Conservation (phyloP, 371 early-diverging fungal genomes). For the Mucor sp. region DNA sequence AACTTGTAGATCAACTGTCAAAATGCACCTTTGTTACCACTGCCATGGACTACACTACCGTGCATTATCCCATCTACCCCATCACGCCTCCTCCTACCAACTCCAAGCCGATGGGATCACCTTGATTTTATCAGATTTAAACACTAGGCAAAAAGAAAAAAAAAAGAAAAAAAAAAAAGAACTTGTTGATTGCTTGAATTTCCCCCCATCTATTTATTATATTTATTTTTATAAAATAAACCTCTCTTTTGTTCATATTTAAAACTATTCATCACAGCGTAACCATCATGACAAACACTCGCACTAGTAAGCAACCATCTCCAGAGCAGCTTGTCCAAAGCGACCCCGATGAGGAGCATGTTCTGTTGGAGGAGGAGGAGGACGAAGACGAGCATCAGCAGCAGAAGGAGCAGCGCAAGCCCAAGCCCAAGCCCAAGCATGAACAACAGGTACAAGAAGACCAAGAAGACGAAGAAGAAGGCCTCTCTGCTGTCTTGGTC, state of each 20-base stretch:
- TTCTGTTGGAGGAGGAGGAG: not conserved
- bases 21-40: slow-evolving; percentile 31
- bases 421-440: not conserved
- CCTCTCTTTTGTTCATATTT: not conserved
- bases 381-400: not conserved
- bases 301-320: not conserved
- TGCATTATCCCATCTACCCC: slow-evolving; percentile 35
- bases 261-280: not conserved
- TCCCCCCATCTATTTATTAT: not conserved
- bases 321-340: not conserved
- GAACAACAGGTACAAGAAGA: not conserved
- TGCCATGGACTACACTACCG: slow-evolving; percentile 27
- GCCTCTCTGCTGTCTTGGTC: not conserved
- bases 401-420: not conserved
- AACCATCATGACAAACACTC: not conserved
- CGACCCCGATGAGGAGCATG: not conserved
- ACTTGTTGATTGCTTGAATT: not conserved
- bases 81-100: slow-evolving; percentile 15
- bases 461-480: slow-evolving; percentile 5
- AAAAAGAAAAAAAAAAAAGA: not conserved
- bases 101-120: not conserved
- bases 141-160: not conserved
- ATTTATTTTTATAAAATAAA: not conserved
- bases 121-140: not conserved
- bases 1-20: slow-evolving; percentile 32